These are phyloP conservation scores for Aquilaria sinensis DNA, from an alignment of 345 rosid species.

Conservation along the genomic window DNA sequence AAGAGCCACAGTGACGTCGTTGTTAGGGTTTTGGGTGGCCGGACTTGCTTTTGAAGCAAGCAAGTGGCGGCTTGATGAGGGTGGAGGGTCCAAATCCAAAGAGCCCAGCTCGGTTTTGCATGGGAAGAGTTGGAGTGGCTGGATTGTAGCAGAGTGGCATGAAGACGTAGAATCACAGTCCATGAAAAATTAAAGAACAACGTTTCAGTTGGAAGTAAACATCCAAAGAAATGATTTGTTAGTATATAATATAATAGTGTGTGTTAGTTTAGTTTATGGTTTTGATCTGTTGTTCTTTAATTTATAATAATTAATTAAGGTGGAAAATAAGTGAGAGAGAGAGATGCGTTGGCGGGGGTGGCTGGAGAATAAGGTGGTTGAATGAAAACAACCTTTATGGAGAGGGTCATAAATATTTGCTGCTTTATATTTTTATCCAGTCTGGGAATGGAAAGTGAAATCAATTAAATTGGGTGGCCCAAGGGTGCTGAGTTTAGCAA, in stretches of 20 bases:
- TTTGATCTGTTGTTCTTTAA: too few relatives aligned
- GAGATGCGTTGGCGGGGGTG: too few relatives aligned
- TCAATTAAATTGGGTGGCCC: conserved; percentile 72
- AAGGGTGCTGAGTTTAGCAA: conserved; percentile 35
- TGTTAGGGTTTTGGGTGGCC: conserved; percentile 22
- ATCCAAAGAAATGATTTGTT: too few relatives aligned
- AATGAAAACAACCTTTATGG: conserved; percentile 59
- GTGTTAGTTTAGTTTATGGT: too few relatives aligned
- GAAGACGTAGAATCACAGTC: conserved; percentile 22
- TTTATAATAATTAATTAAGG: too few relatives aligned
- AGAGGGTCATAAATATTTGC: conserved; percentile 49
- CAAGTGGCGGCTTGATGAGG: conserved; percentile 26
- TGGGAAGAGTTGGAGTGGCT: conserved; percentile 50
- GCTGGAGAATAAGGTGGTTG: conserved; percentile 40
- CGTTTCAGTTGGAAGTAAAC: too few relatives aligned
- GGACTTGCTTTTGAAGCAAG: conserved; percentile 9
- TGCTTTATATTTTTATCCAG: conserved; percentile 45
- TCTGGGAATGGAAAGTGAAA: conserved; percentile 40
- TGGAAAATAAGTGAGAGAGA: too few relatives aligned
- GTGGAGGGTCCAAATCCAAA: conserved; percentile 16
- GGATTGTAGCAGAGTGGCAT: conserved; percentile 16
- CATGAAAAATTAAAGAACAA: too few relatives aligned
- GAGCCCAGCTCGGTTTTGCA: conserved; percentile 7
- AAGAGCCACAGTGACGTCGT: conserved; percentile 54
- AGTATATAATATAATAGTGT: too few relatives aligned